These are phyloP conservation scores for Furcasterigmium sp. DNA, from an alignment of 2,329 filamentous ascomycete species.

Conservation along the genomic window DNA sequence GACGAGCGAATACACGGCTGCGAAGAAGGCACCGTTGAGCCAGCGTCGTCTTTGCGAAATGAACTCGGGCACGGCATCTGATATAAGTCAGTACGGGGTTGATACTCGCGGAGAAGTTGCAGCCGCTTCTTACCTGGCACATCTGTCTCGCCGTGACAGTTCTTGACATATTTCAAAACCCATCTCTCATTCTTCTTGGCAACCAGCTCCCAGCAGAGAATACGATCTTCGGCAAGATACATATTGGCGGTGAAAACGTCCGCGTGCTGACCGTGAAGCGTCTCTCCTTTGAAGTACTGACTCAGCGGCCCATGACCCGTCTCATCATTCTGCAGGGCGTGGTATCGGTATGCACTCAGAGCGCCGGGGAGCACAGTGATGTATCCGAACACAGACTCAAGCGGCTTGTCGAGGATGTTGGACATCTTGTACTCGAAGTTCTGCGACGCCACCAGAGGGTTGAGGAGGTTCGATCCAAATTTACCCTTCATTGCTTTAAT, in stretches of 20 bases:
- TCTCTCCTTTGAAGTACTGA: slow-evolving; percentile 99
- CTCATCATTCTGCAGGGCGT: slow-evolving; percentile 93
- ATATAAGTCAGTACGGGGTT: slow-evolving; percentile 12
- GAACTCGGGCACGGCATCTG: slow-evolving; percentile 93
- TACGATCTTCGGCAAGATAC: slow-evolving; percentile 98
- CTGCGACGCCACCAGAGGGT: slow-evolving; percentile 91
- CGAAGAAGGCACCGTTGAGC: slow-evolving; percentile 98
- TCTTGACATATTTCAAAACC: slow-evolving; percentile 97
- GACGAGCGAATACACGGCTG: slow-evolving; percentile 92
- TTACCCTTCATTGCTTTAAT: slow-evolving; percentile 96
- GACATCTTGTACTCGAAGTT: slow-evolving; percentile 99
- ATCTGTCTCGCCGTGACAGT: slow-evolving; percentile 94
- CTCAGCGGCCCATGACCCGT: slow-evolving; percentile 92
- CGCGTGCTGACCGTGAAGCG: slow-evolving; percentile 89
- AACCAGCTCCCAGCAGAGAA: slow-evolving; percentile 93
- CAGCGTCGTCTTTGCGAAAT: slow-evolving; percentile 93
- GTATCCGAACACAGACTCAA: slow-evolving; percentile 96
- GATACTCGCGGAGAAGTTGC: not conserved
- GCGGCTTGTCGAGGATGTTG: slow-evolving; percentile 94
- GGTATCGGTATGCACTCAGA: slow-evolving; percentile 90
- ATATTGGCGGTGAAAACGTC: slow-evolving; percentile 98
- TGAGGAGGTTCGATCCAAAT: slow-evolving; percentile 75
- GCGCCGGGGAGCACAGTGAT: slow-evolving; percentile 96
- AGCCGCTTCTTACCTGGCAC: slow-evolving; percentile 77
- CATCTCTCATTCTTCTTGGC: slow-evolving; percentile 92